phyloP scores from a whole-genome alignment of 139 green algal genomes.

The Chlamydomonas applanata region DNA sequence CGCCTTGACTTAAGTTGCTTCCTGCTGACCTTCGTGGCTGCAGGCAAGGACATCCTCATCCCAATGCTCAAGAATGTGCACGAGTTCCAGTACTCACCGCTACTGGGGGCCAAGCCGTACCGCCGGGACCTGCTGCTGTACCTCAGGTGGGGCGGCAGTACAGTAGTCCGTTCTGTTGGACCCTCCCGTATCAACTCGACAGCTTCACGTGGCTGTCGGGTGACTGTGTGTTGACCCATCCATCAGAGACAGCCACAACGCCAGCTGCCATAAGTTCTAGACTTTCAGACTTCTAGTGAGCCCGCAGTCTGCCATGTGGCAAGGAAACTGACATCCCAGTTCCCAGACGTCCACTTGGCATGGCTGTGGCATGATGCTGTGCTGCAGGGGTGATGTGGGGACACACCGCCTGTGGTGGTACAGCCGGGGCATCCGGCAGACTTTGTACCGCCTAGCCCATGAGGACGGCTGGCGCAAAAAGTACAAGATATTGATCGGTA shows the following conservation, averaged over 20 bases:
- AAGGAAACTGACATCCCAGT: too few species aligned
- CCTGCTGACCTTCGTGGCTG: too few species aligned
- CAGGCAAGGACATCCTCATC: constrained; percentile 9
- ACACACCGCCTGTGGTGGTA: constrained; percentile 20
- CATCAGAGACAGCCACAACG: too few species aligned
- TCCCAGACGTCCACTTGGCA: too few species aligned
- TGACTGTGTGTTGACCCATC: too few species aligned
- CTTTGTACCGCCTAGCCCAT: constrained; percentile 11
- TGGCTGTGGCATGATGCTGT: too few species aligned
- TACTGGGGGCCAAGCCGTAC: not conserved
- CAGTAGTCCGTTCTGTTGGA: too few species aligned
- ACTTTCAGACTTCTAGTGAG: too few species aligned
- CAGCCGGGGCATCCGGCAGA: constrained; percentile 42
- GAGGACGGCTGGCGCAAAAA: not conserved
- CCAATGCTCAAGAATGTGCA: not conserved
- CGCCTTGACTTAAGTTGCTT: constrained; percentile 14
- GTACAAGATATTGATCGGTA: constrained; percentile 15
- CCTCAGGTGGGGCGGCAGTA: not conserved
- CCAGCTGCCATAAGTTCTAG: too few species aligned
- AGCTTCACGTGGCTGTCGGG: too few species aligned
- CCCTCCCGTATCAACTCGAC: too few species aligned
- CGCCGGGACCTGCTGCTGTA: not conserved
- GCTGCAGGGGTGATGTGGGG: constrained; percentile 23
- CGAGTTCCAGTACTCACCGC: not conserved
- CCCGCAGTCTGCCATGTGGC: too few species aligned